Evolutionary conservation across 805 yeast species (phyloP).

Genomic region (Wilhelminamyces savonicus): DNA sequence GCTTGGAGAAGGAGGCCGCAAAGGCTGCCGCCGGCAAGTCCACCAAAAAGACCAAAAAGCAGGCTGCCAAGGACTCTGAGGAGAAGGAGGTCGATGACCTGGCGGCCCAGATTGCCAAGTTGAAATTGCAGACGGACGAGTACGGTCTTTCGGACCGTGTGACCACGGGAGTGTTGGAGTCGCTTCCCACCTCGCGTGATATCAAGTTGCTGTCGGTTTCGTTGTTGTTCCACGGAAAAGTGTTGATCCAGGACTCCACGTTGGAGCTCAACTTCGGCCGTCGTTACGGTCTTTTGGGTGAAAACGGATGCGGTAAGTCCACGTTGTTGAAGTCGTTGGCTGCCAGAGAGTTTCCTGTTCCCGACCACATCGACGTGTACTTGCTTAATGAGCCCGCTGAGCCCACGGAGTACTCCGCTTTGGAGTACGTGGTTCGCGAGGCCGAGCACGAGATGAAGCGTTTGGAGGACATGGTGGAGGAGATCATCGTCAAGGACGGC

Average conservation of each 20-base stretch:
- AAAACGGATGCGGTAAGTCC: slow-evolving; percentile 98
- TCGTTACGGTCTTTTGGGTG: slow-evolving; percentile 96
- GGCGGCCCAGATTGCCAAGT: slow-evolving; percentile 71
- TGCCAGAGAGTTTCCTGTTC: slow-evolving; percentile 93
- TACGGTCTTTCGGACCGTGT: slow-evolving; percentile 96
- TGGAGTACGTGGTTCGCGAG: slow-evolving; percentile 94
- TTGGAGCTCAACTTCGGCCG: slow-evolving; percentile 95
- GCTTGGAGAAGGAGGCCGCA: slow-evolving; percentile 52
- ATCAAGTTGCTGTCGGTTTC: slow-evolving; percentile 86
- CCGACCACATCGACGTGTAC: slow-evolving; percentile 86
- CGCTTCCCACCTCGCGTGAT: slow-evolving; percentile 88
- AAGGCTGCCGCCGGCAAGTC: slow-evolving; percentile 62
- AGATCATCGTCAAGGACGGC: slow-evolving; percentile 82
- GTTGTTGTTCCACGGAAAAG: slow-evolving; percentile 94
- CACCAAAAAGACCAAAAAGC: slow-evolving; percentile 58
- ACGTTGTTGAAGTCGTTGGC: slow-evolving; percentile 91
- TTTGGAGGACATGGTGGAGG: slow-evolving; percentile 87
- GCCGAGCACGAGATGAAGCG: slow-evolving; percentile 90
- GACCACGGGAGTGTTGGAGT: slow-evolving; percentile 92
- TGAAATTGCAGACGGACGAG: slow-evolving; percentile 90
- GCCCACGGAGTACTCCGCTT: slow-evolving; percentile 84
- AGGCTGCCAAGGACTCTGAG: slow-evolving; percentile 46
- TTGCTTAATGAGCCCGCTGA: slow-evolving; percentile 96
- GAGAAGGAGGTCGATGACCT: slow-evolving; percentile 52
- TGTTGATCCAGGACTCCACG: slow-evolving; percentile 83